Evolutionary conservation across 768 basidiomycete species (phyloP).

Genomic region (Mycena amicta): DNA sequence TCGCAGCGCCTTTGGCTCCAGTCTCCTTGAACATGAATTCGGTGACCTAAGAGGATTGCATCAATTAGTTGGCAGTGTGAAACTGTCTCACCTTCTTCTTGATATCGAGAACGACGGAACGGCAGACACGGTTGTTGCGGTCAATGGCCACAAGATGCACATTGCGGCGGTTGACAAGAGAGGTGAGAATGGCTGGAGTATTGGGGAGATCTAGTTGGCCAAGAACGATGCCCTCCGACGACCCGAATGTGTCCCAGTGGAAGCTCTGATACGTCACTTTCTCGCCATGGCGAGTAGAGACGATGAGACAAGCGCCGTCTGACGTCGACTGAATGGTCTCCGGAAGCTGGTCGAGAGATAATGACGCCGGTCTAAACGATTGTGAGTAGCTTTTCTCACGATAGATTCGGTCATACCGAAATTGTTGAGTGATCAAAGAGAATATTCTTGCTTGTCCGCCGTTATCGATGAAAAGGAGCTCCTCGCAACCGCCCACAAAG

Average conservation of each 20-base stretch:
- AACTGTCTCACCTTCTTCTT: conserved; percentile 40
- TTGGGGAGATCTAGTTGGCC: conserved; percentile 35
- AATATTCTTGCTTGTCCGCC: conserved; percentile 48
- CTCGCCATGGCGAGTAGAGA: conserved; percentile 28
- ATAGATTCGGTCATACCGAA: conserved; percentile 39
- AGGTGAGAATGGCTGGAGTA: conserved; percentile 39
- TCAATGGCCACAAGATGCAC: conserved; percentile 49
- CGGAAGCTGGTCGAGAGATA: conserved; percentile 41
- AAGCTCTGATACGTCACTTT: conserved; percentile 38
- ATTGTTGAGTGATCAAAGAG: conserved; percentile 55
- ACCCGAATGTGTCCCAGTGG: conserved; percentile 62
- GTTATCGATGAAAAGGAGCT: conserved; percentile 53
- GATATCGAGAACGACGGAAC: conserved; percentile 52
- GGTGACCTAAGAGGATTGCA: conserved; percentile 32
- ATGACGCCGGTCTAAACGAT: conserved; percentile 44
- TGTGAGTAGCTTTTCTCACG: neutral
- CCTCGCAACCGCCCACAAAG: conserved; percentile 55
- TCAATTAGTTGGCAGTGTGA: neutral
- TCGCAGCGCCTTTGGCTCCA: conserved; percentile 26
- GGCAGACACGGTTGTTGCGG: conserved; percentile 29
- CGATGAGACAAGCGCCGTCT: conserved; percentile 56
- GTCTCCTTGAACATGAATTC: conserved; percentile 58
- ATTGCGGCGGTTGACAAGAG: conserved; percentile 42
- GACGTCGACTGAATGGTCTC: conserved; percentile 47
- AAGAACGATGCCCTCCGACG: conserved; percentile 45